These are phyloP conservation scores for Podila epicladia DNA, from an alignment of 192 early-diverging fungal genomes.

Conservation along the genomic window DNA sequence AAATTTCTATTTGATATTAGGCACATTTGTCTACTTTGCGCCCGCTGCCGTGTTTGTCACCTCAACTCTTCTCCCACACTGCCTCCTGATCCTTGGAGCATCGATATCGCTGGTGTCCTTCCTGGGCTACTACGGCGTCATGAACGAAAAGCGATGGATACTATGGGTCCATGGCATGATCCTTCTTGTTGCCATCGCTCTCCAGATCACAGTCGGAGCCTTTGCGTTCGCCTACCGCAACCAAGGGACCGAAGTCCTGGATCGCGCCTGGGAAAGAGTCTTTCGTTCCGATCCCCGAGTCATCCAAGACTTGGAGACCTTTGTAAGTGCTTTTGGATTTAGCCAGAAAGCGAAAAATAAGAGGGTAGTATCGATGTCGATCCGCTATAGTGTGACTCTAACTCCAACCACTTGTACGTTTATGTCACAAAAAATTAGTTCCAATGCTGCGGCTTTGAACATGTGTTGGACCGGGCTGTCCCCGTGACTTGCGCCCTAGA, in stretches of 20 bases:
- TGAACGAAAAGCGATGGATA: constrained; percentile 51
- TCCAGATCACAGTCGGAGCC: constrained; percentile 46
- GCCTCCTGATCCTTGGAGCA: constrained; percentile 33
- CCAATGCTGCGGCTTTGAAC: constrained; percentile 53
- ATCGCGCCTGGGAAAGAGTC: constrained; percentile 46
- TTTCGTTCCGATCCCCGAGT: constrained; percentile 41
- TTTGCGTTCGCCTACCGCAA: constrained; percentile 45
- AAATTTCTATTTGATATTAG: background rate
- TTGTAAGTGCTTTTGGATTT: constrained; percentile 21
- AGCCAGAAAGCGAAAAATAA: background rate
- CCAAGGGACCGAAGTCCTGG: constrained; percentile 40
- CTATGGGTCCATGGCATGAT: constrained; percentile 38
- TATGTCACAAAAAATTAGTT: constrained; percentile 15
- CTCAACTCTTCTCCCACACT: constrained; percentile 37
- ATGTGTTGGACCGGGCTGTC: constrained; percentile 43
- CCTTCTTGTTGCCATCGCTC: constrained; percentile 38
- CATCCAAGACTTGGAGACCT: constrained; percentile 45
- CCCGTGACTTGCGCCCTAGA: constrained; percentile 41
- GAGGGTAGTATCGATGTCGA: too few relatives aligned
- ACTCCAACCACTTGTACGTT: background rate
- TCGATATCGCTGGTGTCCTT: constrained; percentile 47
- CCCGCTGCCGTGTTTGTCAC: constrained; percentile 42
- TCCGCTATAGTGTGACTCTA: too few relatives aligned
- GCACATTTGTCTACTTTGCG: constrained; percentile 48
- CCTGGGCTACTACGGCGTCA: constrained; percentile 45